Evolutionary conservation across 2,329 filamentous ascomycete genomes (phyloP).

Genomic region (Monosporascus sp.): DNA sequence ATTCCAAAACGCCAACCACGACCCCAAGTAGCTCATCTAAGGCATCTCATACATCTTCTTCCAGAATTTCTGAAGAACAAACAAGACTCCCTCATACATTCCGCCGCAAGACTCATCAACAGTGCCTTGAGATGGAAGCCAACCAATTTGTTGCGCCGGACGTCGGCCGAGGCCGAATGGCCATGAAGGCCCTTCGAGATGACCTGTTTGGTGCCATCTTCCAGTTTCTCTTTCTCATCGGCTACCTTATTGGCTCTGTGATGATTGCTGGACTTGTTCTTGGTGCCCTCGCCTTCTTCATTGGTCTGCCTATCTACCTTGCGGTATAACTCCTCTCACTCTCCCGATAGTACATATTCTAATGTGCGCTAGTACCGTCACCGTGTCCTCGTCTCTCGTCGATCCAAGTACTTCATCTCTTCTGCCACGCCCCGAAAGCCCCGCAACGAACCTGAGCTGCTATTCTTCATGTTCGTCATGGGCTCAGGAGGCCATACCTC

Average conservation of each 20-base stretch:
- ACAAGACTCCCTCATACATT: neutral
- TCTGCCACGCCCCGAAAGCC: too few species aligned
- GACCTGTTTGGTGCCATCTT: slow-evolving; percentile 2
- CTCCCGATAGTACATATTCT: neutral
- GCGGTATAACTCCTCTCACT: neutral
- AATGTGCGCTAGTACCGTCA: slow-evolving; percentile 7
- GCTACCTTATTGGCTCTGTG: neutral
- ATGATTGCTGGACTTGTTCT: neutral
- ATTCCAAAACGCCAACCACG: neutral
- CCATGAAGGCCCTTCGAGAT: neutral
- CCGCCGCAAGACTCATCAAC: neutral
- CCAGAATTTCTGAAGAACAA: neutral
- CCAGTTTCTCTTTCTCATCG: neutral
- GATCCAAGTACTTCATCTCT: neutral
- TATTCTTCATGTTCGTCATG: slow-evolving; percentile 71
- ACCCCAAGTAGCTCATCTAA: neutral
- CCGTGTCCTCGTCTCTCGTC: neutral
- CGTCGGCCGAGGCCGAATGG: neutral
- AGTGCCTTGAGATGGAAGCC: neutral
- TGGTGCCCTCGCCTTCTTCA: neutral
- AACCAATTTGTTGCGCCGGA: neutral
- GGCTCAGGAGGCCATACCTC: slow-evolving; percentile 92
- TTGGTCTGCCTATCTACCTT: neutral
- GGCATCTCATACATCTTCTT: neutral
- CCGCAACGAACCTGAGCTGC: neutral